Evolutionary conservation across 352 stramenopile species (phyloP), one percentile per base, ranked within the genome.

Genomic region (Globisporangium mamillatum): DNA sequence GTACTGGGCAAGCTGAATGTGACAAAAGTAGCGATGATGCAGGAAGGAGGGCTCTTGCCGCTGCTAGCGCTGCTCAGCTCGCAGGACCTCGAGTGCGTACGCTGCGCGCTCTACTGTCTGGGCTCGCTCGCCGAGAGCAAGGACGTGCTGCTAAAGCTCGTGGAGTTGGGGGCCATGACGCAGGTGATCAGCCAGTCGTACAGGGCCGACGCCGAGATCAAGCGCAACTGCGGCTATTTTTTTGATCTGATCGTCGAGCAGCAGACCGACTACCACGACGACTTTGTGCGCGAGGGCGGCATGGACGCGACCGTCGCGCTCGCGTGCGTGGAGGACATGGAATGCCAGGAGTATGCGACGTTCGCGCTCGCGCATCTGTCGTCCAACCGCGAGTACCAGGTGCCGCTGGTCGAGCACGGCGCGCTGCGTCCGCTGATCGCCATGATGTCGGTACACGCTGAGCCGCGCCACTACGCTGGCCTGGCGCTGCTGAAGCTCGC

Each of bases 401-500:
- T 98, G 63, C 81, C 81, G 56, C 75, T 99, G 4, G 94, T 99
- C 1, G 85, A 97, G 56, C 77, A 89, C 58, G 94, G 95, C 5
- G 97, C 86, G 18, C 80, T 99, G 56, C 84, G 89, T 29, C 95
- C 96, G n/a, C 74, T 99, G 4, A 97, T 99, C 52, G 91, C 91
- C 1, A 98, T 99, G 89, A 97, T 99, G 84, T 91, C 88, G 36
- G 90, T 94, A 22, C 91, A 98, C 66, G 89, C 93, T 3, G 92
- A 98, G 70, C 92, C 94, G 22, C 85, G 94, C 10, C 93, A 99
- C 74, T 99, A 99, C 76, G 97, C 97, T 32, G 94, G 94, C 1
- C 78, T 99, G 14, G 97, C 97, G 53, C 80, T 99, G n/a, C 85
- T 99, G 38, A 98, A 99, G 74, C 84, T 99, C 46, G 95, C 96